A percentile compares a stretch with the other conserved stretches of the same genome.
These are phyloP conservation scores for Ceratocystis ficicola DNA, from an alignment of 2,329 filamentous ascomycete genomes.

Conservation along the genomic window DNA sequence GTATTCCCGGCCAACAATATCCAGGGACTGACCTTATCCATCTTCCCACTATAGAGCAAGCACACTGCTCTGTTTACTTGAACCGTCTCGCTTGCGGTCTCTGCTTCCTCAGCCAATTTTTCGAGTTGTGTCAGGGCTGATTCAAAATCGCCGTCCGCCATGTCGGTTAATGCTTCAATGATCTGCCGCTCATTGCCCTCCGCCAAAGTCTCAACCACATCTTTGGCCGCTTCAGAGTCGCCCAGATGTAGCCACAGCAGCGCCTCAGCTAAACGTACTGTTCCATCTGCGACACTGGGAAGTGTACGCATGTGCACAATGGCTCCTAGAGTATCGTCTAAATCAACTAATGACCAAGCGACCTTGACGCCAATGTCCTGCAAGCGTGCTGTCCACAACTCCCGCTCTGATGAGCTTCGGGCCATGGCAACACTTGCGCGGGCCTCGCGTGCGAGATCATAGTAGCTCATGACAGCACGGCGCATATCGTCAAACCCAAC, in stretches of 20 bases:
- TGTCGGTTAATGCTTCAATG: conserved; percentile 57
- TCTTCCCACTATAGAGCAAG: conserved; percentile 65
- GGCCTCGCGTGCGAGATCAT: conserved; percentile 73
- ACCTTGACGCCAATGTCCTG: conserved; percentile 61
- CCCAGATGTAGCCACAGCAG: conserved; percentile 70
- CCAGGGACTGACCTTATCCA: conserved; percentile 48
- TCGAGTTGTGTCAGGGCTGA: conserved; percentile 53
- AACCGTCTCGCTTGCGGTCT: conserved; percentile 51
- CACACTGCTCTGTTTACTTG: conserved; percentile 75
- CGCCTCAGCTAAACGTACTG: conserved; percentile 40
- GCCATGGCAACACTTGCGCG: conserved; percentile 44
- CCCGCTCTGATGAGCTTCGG: conserved; percentile 40
- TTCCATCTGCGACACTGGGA: conserved; percentile 30
- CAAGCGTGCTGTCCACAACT: conserved; percentile 60
- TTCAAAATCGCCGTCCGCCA: conserved; percentile 64
- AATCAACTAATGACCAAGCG: conserved; percentile 59
- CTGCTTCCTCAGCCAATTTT: conserved; percentile 32
- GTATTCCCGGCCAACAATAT: neutral
- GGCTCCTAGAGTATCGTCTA: conserved; percentile 77
- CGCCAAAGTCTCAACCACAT: conserved; percentile 34
- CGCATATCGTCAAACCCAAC: conserved; percentile 76
- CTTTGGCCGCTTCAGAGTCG: conserved; percentile 55
- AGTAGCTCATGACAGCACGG: conserved; percentile 77
- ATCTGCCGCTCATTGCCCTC: conserved; percentile 35
- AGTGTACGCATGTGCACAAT: conserved; percentile 57